Evolutionary conservation across 768 basidiomycete genomes (phyloP).

Genomic region (Lactifluus volemus): DNA sequence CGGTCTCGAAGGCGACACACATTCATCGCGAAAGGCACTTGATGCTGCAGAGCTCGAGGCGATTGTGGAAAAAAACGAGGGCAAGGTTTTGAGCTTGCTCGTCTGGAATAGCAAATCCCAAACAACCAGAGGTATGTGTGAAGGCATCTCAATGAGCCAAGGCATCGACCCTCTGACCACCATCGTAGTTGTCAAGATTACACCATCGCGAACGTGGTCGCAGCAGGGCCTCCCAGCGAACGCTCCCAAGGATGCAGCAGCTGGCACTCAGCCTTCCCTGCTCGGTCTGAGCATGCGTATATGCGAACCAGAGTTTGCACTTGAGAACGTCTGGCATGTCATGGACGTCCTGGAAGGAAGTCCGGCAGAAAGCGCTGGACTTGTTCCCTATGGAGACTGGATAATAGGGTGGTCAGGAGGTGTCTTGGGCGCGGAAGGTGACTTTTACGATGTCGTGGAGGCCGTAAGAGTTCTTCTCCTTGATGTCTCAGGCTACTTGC

Average conservation of each 20-base stretch:
- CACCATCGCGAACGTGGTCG: conserved; percentile 82
- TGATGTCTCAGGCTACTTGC: not conserved
- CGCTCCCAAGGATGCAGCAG: conserved; percentile 32
- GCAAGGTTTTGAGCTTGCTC: conserved; percentile 53
- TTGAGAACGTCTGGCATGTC: conserved; percentile 97
- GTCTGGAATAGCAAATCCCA: conserved; percentile 82
- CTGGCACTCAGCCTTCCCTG: conserved; percentile 68
- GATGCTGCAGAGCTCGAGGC: conserved; percentile 65
- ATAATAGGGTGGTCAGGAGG: conserved; percentile 93
- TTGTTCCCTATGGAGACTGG: conserved; percentile 84
- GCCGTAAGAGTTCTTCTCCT: conserved; percentile 44
- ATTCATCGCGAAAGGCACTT: conserved; percentile 43
- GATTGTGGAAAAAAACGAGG: conserved; percentile 80
- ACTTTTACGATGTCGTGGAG: conserved; percentile 95
- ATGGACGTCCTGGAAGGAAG: conserved; percentile 93
- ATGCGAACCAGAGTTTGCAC: conserved; percentile 80
- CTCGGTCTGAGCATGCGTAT: conserved; percentile 90
- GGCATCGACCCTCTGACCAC: not conserved
- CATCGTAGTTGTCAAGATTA: conserved; percentile 65
- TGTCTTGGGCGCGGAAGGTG: conserved; percentile 80
- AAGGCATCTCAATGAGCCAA: not conserved
- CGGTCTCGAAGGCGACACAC: conserved; percentile 70
- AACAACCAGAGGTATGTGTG: conserved; percentile 50
- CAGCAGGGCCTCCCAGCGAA: conserved; percentile 33
- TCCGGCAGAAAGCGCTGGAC: conserved; percentile 91